Evolutionary conservation across 2,329 filamentous ascomycete species (phyloP).

Genomic region (Paraphaeosphaeria sporulosa): DNA sequence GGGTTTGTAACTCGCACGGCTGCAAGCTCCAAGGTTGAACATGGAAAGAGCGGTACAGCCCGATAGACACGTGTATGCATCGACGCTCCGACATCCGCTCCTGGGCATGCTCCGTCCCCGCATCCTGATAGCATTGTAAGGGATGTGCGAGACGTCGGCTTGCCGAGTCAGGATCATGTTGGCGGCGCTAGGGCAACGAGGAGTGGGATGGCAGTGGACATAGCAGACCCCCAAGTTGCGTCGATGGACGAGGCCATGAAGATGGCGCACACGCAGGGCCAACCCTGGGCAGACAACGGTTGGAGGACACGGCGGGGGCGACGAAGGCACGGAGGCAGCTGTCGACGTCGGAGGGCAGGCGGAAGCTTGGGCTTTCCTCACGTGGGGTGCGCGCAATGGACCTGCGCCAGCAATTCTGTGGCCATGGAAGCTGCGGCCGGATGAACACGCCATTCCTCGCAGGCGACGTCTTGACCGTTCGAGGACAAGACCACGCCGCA

Average conservation of each 20-base stretch:
- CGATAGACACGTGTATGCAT: slow-evolving; percentile 2
- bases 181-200: slow-evolving; percentile 1
- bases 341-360: slow-evolving; percentile 42
- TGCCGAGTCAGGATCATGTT: slow-evolving; percentile 8
- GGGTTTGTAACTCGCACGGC: too few relatives aligned
- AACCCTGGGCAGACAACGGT: background rate
- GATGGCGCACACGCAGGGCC: background rate
- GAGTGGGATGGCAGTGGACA: background rate
- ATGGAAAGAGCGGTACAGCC: background rate
- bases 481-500: background rate
- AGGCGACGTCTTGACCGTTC: background rate
- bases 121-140: background rate
- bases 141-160: background rate
- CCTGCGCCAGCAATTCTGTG: background rate
- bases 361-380: slow-evolving; percentile 38
- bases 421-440: background rate
- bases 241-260: background rate
- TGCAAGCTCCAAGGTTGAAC: background rate
- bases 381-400: slow-evolving; percentile 2
- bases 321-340: too few relatives aligned
- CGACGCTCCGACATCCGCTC: slow-evolving; percentile 1
- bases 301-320: too few relatives aligned
- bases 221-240: background rate
- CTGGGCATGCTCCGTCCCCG: background rate
- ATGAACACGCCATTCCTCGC: background rate